A percentile compares a stretch with the other conserved stretches of the same genome.
phyloP scores from a whole-genome alignment of 345 rosid species.

The Luvunga scandens region DNA sequence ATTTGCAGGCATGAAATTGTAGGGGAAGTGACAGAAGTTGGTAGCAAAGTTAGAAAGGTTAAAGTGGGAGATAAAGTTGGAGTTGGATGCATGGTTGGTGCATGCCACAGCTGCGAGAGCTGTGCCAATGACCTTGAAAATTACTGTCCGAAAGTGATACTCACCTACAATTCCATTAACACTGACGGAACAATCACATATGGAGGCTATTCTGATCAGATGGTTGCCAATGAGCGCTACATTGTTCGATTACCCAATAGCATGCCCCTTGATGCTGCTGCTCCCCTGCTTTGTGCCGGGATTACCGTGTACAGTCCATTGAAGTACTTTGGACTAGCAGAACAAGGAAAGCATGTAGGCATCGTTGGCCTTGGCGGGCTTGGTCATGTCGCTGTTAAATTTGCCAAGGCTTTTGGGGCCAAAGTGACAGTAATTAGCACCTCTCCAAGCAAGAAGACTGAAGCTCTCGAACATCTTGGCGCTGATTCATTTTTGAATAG shows the following conservation, averaged over 20 bases:
- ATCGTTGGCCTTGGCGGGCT: conserved; percentile 10
- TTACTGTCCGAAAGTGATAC: not conserved
- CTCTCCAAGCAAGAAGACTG: conserved; percentile 2
- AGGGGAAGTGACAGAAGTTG: not conserved
- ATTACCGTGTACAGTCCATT: conserved; percentile 5
- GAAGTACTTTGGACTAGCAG: not conserved
- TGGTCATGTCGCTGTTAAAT: conserved; percentile 4
- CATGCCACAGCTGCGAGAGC: not conserved
- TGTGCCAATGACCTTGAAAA: conserved; percentile 7
- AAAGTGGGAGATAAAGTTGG: conserved; percentile 2
- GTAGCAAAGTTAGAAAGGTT: not conserved
- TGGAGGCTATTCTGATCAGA: not conserved
- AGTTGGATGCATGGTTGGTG: not conserved
- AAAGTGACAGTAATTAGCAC: conserved; percentile 7
- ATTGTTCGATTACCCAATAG: not conserved
- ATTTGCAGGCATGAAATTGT: not conserved
- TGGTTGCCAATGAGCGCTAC: conserved; percentile 2
- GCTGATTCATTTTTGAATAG: conserved; percentile 3
- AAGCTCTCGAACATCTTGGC: conserved; percentile 1
- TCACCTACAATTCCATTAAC: not conserved
- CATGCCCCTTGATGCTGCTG: not conserved
- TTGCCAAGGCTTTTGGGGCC: conserved; percentile 5
- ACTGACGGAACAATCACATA: conserved; percentile 1
- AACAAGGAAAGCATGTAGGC: conserved; percentile 7
- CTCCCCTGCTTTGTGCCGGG: conserved; percentile 9